Evolutionary conservation across 2,329 filamentous ascomycete genomes (phyloP), one percentile per base, ranked within the genome.

Genomic region (Madurella fahalii): DNA sequence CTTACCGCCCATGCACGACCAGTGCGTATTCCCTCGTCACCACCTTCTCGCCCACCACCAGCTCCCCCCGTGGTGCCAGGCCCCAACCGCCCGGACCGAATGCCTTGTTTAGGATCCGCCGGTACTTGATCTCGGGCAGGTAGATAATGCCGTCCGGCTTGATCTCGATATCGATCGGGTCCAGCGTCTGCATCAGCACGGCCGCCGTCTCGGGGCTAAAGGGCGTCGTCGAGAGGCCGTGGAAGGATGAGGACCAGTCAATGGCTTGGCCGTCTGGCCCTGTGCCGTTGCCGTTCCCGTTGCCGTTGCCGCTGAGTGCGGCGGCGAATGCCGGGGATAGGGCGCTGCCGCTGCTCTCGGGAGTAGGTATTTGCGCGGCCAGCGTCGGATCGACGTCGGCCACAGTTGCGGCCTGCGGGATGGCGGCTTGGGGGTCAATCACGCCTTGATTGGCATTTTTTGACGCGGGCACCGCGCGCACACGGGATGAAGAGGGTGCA

Each of bases 11-110:
- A 65, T 92, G 85, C 48, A 87, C 89, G 58, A 99, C 81, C 54
- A 99, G 80, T 34, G 91, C 94, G 72, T 96, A 99, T 74, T 99
- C 94, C 62, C 94, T 82, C 65, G 93, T 96, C 17, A 86, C 83
- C 45, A 86, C 77, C 70, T 87, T 90, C 31, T 85, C 83, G n/a
- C 89, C 91, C 1, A 96, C 89, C 12, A 90, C 86, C 49, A 89
- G 85, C 69, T 95, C 89, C 15, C 91, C 87, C 55, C 92, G 78
- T 9, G 94, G 94, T 53, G 93, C 93, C 52, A 99, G 75, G 1
- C 94, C 94, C 94, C 94, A 99, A 7, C 89, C 94, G 51, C 95
- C 94, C 0, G 94, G 94, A 0, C 94, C 93, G 73, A 99, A 99
- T 0, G 91, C 90, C 65, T 79, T 77, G 71, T 97, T 96, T 65